These are phyloP conservation scores for Didymosphaeria variabile DNA, from an alignment of 2,329 filamentous ascomycete species.

Conservation along the genomic window DNA sequence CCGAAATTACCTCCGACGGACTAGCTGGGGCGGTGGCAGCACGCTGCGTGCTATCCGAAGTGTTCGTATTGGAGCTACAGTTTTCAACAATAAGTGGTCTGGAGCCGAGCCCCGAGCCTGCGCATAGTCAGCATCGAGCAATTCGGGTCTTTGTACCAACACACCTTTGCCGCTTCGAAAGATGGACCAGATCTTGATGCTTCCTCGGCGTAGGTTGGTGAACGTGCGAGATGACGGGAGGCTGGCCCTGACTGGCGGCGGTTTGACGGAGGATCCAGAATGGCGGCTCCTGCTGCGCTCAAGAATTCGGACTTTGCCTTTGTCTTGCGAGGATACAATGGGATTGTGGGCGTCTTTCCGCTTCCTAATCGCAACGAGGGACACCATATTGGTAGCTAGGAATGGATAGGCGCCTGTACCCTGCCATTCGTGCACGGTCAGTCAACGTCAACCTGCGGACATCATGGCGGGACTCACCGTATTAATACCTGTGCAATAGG, in stretches of 20 bases:
- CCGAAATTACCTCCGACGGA: conserved; percentile 8
- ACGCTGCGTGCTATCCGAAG: conserved; percentile 26
- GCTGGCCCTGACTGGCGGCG: conserved; percentile 26
- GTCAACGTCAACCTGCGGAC: background rate
- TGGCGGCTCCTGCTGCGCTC: conserved; percentile 29
- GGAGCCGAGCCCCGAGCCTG: conserved; percentile 29
- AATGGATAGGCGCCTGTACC: conserved; percentile 6
- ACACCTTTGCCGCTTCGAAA: conserved; percentile 46
- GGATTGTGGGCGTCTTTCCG: conserved; percentile 40
- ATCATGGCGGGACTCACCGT: background rate
- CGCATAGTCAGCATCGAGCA: conserved; percentile 12
- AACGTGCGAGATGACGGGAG: conserved; percentile 36
- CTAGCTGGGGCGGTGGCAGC: conserved; percentile 10
- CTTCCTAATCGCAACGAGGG: conserved; percentile 41
- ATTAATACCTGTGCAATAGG: conserved; percentile 4
- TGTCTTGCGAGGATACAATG: conserved; percentile 31
- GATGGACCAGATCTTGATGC: conserved; percentile 46
- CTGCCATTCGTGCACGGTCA: background rate
- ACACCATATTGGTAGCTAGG: conserved; percentile 36
- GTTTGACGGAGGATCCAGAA: conserved; percentile 22
- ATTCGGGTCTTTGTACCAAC: background rate
- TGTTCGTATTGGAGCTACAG: conserved; percentile 24
- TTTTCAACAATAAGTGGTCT: conserved; percentile 17
- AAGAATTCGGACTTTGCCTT: conserved; percentile 46
- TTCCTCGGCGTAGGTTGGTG: conserved; percentile 40